Conservation (phyloP, 441 rosid genomes). For the Cnidoscolus chayamansa region DNA sequence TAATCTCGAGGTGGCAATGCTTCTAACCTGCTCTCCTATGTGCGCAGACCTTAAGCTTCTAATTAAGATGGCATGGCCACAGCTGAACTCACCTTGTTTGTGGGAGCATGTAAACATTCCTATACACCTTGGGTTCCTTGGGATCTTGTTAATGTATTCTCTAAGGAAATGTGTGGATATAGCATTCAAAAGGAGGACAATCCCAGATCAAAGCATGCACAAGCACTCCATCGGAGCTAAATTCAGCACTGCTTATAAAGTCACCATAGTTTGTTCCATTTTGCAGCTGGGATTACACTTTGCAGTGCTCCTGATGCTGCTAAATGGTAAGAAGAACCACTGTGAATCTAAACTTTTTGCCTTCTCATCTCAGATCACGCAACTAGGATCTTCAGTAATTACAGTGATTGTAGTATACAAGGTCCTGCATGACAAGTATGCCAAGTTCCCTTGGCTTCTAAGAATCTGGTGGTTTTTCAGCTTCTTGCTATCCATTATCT, state of each 20-base stretch:
- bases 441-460: slow-evolving; percentile 64
- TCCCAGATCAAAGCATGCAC: slow-evolving; percentile 31
- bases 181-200: slow-evolving; percentile 30
- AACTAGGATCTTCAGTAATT: slow-evolving; percentile 49
- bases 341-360: slow-evolving; percentile 45
- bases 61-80: slow-evolving; percentile 36
- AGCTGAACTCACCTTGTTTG: slow-evolving; percentile 46
- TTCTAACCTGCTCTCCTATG: not conserved
- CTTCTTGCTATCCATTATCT: slow-evolving; percentile 46
- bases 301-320: slow-evolving; percentile 41
- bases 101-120: slow-evolving; percentile 51
- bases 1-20: not conserved
- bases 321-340: slow-evolving; percentile 28
- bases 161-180: slow-evolving; percentile 25
- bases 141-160: slow-evolving; percentile 36
- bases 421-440: slow-evolving; percentile 28
- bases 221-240: slow-evolving; percentile 27
- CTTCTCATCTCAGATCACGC: slow-evolving; percentile 52
- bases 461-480: slow-evolving; percentile 87
- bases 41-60: slow-evolving; percentile 39
- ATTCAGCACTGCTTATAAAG: slow-evolving; percentile 46
- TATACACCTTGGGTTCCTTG: slow-evolving; percentile 50
- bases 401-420: slow-evolving; percentile 38
- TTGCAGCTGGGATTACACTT: slow-evolving; percentile 47
- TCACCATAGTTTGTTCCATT: slow-evolving; percentile 44